Percentiles rank a stretch among this genome's conserved stretches.
These are phyloP conservation scores for Porcisia deanei DNA, from an alignment of 208 protist species.

Conservation along the genomic window DNA sequence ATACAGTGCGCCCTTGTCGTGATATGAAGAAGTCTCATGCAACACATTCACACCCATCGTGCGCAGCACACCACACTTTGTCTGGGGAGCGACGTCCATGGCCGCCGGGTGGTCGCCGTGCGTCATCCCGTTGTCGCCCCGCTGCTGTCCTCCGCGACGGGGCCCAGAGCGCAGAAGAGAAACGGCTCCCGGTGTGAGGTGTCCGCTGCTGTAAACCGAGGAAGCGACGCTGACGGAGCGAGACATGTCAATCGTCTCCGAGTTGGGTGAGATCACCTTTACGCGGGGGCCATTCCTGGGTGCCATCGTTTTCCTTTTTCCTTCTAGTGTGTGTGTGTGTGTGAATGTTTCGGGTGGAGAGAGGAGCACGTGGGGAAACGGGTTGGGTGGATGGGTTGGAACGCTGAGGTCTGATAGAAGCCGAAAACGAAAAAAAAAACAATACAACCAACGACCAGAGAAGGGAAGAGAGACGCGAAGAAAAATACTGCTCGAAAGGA, in stretches of 20 bases:
- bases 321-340: neutral
- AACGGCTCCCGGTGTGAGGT: neutral
- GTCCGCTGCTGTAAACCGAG: slow-evolving; percentile 18
- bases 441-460: neutral
- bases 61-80: slow-evolving; percentile 10
- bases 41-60: slow-evolving; percentile 16
- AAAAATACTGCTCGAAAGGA: neutral
- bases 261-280: slow-evolving; percentile 58
- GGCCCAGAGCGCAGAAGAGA: neutral
- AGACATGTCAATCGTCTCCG: slow-evolving; percentile 35
- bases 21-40: neutral
- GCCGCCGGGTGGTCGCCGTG: neutral
- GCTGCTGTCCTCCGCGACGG: neutral
- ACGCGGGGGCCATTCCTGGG: slow-evolving; percentile 36
- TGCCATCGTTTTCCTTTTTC: slow-evolving; percentile 22
- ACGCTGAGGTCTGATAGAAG: no score
- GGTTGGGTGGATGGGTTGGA: no score
- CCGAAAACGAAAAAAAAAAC: no score
- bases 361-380: no score
- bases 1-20: neutral
- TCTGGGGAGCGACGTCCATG: neutral
- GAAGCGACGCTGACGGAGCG: slow-evolving; percentile 42
- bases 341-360: neutral
- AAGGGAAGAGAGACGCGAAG: neutral
- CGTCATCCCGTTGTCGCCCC: neutral